phyloP scores from a whole-genome alignment of 108 stramenopile species.

The Cylindrotheca closterium region DNA sequence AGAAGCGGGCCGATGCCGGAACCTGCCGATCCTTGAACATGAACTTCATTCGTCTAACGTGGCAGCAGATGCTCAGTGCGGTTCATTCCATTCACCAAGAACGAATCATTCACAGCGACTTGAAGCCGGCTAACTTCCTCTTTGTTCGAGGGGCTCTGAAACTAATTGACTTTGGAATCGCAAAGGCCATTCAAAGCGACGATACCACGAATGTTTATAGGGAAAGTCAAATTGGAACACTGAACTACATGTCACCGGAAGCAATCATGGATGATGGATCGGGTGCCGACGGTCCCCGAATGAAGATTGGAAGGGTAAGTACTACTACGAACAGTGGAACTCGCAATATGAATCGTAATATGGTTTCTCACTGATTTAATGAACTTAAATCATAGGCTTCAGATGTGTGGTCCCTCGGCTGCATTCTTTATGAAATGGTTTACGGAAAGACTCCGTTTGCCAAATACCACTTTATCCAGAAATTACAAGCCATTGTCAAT shows the following conservation, averaged over 20 bases:
- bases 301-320: conserved; percentile 71
- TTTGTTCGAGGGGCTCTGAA: conserved; percentile 94
- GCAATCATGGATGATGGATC: conserved; percentile 88
- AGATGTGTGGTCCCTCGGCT: conserved; percentile 95
- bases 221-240: conserved; percentile 96
- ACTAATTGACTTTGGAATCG: conserved; percentile 99
- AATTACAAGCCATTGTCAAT: conserved; percentile 94
- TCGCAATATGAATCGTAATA: background rate
- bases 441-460: conserved; percentile 94
- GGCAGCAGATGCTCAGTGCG: conserved; percentile 99
- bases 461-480: conserved; percentile 90
- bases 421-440: conserved; percentile 98
- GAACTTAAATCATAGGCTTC: conserved; percentile 50
- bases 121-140: conserved; percentile 86
- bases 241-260: conserved; percentile 99
- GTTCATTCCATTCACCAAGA: conserved; percentile 98
- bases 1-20: conserved; percentile 60
- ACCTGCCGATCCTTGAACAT: conserved; percentile 66
- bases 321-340: too few species aligned
- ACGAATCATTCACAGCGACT: conserved; percentile 96
- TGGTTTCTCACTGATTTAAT: background rate
- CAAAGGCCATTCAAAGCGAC: conserved; percentile 93
- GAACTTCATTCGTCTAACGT: conserved; percentile 96
- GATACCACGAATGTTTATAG: conserved; percentile 98
- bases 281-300: conserved; percentile 50